phyloP scores from a whole-genome alignment of 2,329 filamentous ascomycete genomes.

The Sporothrix brasiliensis region DNA sequence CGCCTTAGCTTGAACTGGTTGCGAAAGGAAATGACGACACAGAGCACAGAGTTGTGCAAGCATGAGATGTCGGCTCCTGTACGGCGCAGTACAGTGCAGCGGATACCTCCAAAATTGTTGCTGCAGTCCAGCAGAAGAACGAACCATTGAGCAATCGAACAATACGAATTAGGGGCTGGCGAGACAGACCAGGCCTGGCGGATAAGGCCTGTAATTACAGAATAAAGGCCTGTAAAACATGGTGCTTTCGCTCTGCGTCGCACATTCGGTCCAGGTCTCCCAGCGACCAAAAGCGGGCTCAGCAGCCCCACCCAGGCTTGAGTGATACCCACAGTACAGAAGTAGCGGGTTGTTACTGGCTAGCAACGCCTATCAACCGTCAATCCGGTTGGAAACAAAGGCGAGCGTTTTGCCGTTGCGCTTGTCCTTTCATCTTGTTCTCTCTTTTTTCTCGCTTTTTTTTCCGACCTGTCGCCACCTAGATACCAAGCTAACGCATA shows the following conservation, averaged over 20 bases:
- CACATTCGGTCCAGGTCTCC: conserved; percentile 16
- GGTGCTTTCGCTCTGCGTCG: background rate
- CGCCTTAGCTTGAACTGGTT: conserved; percentile 3
- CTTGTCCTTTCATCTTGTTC: background rate
- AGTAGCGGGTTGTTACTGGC: conserved; percentile 16
- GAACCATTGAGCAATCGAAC: too few species aligned
- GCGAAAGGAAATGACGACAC: conserved; percentile 29
- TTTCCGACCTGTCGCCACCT: conserved; percentile 19
- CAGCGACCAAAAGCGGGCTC: conserved; percentile 25
- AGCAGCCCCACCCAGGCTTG: conserved; percentile 2
- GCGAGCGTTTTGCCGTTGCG: conserved; percentile 3
- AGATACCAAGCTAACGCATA: conserved; percentile 20
- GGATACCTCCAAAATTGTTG: too few species aligned
- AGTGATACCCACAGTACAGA: conserved; percentile 15
- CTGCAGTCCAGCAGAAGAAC: background rate
- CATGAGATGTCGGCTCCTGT: background rate
- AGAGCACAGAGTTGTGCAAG: conserved; percentile 21
- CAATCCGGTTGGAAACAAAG: conserved; percentile 24
- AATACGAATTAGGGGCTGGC: background rate
- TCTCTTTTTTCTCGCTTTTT: background rate
- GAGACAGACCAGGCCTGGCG: background rate
- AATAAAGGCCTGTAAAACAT: too few species aligned
- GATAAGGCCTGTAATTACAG: background rate
- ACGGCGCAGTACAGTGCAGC: background rate
- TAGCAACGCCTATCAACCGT: conserved; percentile 22